phyloP scores from a whole-genome alignment of 306 rosid species.

The Trichosanthes cucumerina region DNA sequence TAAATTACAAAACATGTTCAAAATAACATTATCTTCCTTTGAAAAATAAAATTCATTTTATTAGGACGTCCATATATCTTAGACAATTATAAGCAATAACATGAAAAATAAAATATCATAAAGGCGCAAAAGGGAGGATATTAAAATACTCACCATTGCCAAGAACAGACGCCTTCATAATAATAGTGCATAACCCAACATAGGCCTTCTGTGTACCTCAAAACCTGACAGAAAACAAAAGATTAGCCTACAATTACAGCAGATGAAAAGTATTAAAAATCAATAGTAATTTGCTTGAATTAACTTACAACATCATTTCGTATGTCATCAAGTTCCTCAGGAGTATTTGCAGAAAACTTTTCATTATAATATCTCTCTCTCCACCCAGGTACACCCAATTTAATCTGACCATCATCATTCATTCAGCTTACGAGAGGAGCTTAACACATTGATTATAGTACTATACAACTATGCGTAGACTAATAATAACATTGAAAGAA shows the following conservation, averaged over 20 bases:
- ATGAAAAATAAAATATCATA: not conserved
- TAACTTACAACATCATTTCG: conserved; percentile 88
- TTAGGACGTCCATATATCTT: not conserved
- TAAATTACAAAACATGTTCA: not conserved
- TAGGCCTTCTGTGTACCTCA: conserved; percentile 89
- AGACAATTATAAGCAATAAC: not conserved
- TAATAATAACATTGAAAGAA: not conserved
- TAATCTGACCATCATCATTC: conserved; percentile 34
- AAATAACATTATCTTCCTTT: not conserved
- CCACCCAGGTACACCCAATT: conserved; percentile 92
- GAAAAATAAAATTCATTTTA: not conserved
- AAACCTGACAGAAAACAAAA: conserved; percentile 44
- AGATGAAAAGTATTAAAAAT: conserved; percentile 7
- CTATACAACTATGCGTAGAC: not conserved
- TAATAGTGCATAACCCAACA: conserved; percentile 98
- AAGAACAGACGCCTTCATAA: conserved; percentile 96
- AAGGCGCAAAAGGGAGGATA: not conserved
- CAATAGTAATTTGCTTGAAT: conserved; percentile 6
- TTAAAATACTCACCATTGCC: conserved; percentile 80
- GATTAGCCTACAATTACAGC: conserved; percentile 10
- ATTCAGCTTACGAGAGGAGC: not conserved
- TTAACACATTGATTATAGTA: not conserved
- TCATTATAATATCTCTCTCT: conserved; percentile 93
- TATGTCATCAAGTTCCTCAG: conserved; percentile 72
- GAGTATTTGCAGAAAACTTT: conserved; percentile 64